Percentiles rank a stretch among this genome's conserved stretches.
phyloP scores from a whole-genome alignment of 352 stramenopile species.

The Blastocystis sp. region DNA sequence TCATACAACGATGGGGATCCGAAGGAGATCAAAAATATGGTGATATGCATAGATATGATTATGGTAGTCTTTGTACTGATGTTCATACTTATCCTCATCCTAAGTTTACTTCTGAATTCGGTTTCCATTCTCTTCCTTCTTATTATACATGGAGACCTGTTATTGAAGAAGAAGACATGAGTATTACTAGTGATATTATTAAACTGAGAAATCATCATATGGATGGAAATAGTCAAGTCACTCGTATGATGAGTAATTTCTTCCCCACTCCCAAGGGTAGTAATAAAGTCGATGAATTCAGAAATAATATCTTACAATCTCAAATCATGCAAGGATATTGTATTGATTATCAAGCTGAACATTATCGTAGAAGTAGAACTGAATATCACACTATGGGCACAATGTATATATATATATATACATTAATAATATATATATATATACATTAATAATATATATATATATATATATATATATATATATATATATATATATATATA shows the following conservation, averaged over 20 bases:
- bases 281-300: neutral
- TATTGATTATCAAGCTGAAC: constrained; percentile 15
- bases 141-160: constrained; percentile 48
- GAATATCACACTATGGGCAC: constrained; percentile 25
- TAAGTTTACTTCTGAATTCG: constrained; percentile 62
- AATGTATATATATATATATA: no score
- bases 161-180: constrained; percentile 47
- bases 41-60: constrained; percentile 64
- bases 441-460: no score
- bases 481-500: no score
- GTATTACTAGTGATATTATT: constrained; percentile 55
- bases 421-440: no score
- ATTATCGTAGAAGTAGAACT: constrained; percentile 20
- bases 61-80: constrained; percentile 56
- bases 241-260: constrained; percentile 51
- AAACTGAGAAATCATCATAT: constrained; percentile 59
- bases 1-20: constrained; percentile 58
- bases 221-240: constrained; percentile 55
- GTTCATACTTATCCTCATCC: constrained; percentile 51
- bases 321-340: constrained; percentile 31
- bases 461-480: no score
- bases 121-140: constrained; percentile 58
- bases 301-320: constrained; percentile 12
- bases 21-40: constrained; percentile 42
- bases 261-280: constrained; percentile 48